Evolutionary conservation across 371 early-diverging fungal genomes (phyloP), one percentile per base, ranked within the genome.

Genomic region (Zopfochytrium polystomum): DNA sequence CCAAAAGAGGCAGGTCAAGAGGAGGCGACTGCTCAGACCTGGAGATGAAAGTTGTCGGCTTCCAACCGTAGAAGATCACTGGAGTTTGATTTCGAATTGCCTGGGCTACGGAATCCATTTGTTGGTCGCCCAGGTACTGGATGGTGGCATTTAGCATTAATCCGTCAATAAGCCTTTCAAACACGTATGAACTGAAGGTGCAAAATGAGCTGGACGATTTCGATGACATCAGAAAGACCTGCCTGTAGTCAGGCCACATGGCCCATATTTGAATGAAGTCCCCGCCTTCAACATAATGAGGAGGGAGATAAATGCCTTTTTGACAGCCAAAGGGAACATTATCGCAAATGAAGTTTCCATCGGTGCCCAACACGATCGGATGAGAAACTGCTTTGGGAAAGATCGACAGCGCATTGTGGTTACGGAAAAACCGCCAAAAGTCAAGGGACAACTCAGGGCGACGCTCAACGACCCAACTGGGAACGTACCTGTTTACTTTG

Each of bases 151-250:
- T 67, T 30, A 67, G 51, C 29, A 52, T 23, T 6, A 67, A 27
- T 2, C 67, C 55, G 35, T 67, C 67, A 26, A 62, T 62, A 1
- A 67, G 2, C 9, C 67, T 34, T 23, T 67, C 23, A 35, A 25
- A 67, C 27, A 38, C 25, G 31, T 33, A 50, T 6, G 56, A 48
- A 9, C 62, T 52, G 11, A 48, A 23, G 7, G 23, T 22, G n/a
- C n/a, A n/a, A n/a, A n/a, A n/a, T n/a, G n/a, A n/a, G n/a, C n/a
- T n/a, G n/a, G n/a, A n/a, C n/a, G n/a, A n/a, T n/a, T n/a, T n/a
- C n/a, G n/a, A n/a, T n/a, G n/a, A n/a, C 18, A 18, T 18, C 18
- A 11, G 38, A 38, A 38, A 38, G 7, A 38, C 38, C 18, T 38
- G 38, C 38, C 38, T 38, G 18, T 38, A 38, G 18, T 7, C 38